phyloP scores from a whole-genome alignment of 257 asterid genomes.

The Scutellaria baicalensis region DNA sequence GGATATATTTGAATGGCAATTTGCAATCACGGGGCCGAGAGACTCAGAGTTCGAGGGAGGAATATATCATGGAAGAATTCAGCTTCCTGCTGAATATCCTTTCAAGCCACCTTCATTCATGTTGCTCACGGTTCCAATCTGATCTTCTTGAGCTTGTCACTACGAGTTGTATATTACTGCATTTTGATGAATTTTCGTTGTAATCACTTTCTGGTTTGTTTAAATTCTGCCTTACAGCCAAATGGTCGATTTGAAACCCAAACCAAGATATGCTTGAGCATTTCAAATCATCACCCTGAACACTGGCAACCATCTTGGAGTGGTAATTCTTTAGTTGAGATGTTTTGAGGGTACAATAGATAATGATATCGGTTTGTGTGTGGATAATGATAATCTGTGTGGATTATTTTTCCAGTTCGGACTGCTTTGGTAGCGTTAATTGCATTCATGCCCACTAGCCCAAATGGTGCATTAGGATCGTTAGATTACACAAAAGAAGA shows the following conservation, averaged over 20 bases:
- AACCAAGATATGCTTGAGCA: conserved; percentile 95
- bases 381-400: background rate
- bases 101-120: conserved; percentile 87
- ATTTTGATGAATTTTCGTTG: background rate
- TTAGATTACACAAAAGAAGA: conserved; percentile 78
- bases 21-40: conserved; percentile 78
- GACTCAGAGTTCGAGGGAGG: conserved; percentile 89
- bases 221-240: conserved; percentile 42
- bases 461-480: conserved; percentile 89
- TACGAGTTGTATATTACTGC: background rate
- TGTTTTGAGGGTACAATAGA: background rate
- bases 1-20: conserved; percentile 89
- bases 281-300: conserved; percentile 95
- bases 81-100: conserved; percentile 87
- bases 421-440: conserved; percentile 88
- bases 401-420: conserved; percentile 46
- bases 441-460: conserved; percentile 90
- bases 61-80: conserved; percentile 87
- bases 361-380: background rate
- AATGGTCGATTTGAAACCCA: conserved; percentile 93
- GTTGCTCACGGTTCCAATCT: conserved; percentile 58
- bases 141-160: background rate
- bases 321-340: conserved; percentile 34
- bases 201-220: background rate
- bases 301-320: conserved; percentile 99